These are phyloP conservation scores for Aspergillus sp. DNA, from an alignment of 2,329 filamentous ascomycete genomes.

Conservation along the genomic window DNA sequence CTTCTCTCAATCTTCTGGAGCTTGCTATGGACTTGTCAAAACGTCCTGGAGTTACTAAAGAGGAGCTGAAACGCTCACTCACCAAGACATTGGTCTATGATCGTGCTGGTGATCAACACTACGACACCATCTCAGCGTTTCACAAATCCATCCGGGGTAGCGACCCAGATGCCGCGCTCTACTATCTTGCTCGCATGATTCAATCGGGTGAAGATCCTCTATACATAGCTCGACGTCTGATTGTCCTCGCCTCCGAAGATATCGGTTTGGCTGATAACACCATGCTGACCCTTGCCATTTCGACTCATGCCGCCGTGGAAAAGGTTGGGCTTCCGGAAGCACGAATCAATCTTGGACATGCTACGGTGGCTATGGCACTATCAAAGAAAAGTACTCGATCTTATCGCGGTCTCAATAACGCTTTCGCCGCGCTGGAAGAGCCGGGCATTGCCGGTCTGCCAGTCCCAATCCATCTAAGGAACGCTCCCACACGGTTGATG, in stretches of 20 bases:
- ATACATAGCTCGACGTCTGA: slow-evolving; percentile 86
- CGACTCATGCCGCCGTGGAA: slow-evolving; percentile 80
- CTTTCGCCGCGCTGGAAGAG: slow-evolving; percentile 71
- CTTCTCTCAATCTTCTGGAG: slow-evolving; percentile 86
- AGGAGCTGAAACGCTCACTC: slow-evolving; percentile 72
- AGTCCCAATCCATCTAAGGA: slow-evolving; percentile 81
- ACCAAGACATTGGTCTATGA: slow-evolving; percentile 96
- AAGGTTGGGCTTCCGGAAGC: slow-evolving; percentile 95
- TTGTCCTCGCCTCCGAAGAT: slow-evolving; percentile 93
- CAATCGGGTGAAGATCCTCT: slow-evolving; percentile 90
- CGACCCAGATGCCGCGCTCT: slow-evolving; percentile 81
- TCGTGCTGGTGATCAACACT: slow-evolving; percentile 90
- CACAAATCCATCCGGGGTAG: slow-evolving; percentile 92
- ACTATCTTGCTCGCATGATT: slow-evolving; percentile 94
- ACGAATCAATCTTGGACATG: slow-evolving; percentile 85
- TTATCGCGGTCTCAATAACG: slow-evolving; percentile 78
- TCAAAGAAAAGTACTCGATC: slow-evolving; percentile 83
- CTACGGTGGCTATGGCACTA: slow-evolving; percentile 71
- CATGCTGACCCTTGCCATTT: slow-evolving; percentile 77
- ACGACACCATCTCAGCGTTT: slow-evolving; percentile 94
- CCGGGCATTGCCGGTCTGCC: slow-evolving; percentile 77
- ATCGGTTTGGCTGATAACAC: slow-evolving; percentile 84
- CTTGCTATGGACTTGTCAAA: slow-evolving; percentile 74
- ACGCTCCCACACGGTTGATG: slow-evolving; percentile 90
- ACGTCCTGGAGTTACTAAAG: slow-evolving; percentile 62